Evolutionary conservation across 805 yeast species (phyloP).

Genomic region (Wickerhamomyces chaumierensis): DNA sequence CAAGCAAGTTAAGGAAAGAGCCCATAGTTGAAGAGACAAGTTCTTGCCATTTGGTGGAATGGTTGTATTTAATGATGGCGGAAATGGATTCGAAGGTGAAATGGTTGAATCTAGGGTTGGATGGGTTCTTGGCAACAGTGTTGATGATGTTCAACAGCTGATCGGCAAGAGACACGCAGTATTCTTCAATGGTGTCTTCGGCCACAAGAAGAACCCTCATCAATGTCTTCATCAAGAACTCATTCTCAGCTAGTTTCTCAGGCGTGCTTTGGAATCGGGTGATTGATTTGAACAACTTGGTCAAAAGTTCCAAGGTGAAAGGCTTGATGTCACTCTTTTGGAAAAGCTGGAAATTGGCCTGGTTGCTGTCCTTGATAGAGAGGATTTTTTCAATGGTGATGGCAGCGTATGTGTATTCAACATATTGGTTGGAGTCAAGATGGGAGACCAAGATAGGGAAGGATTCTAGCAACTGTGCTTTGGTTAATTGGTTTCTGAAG

Average conservation of each 20-base stretch:
- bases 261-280: conserved; percentile 53
- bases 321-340: conserved; percentile 61
- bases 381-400: conserved; percentile 84
- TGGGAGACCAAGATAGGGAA: conserved; percentile 70
- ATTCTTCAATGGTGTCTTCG: conserved; percentile 46
- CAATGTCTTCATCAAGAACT: conserved; percentile 78
- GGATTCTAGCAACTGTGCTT: conserved; percentile 67
- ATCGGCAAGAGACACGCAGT: conserved; percentile 36
- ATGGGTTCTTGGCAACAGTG: conserved; percentile 77
- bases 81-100: conserved; percentile 85
- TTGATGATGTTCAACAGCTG: conserved; percentile 62
- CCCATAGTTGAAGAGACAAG: conserved; percentile 46
- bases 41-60: conserved; percentile 22
- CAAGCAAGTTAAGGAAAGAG: conserved; percentile 51
- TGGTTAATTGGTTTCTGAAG: conserved; percentile 87
- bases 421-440: conserved; percentile 55
- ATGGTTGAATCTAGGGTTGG: conserved; percentile 90
- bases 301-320: conserved; percentile 48
- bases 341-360: conserved; percentile 42
- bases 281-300: conserved; percentile 57
- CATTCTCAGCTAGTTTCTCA: conserved; percentile 90
- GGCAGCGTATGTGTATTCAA: conserved; percentile 88
- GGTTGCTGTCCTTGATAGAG: conserved; percentile 51
- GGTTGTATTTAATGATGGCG: conserved; percentile 47
- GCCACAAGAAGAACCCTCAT: conserved; percentile 73